Conservation (phyloP, 148 eudicot species). For the Silene uniflora region DNA sequence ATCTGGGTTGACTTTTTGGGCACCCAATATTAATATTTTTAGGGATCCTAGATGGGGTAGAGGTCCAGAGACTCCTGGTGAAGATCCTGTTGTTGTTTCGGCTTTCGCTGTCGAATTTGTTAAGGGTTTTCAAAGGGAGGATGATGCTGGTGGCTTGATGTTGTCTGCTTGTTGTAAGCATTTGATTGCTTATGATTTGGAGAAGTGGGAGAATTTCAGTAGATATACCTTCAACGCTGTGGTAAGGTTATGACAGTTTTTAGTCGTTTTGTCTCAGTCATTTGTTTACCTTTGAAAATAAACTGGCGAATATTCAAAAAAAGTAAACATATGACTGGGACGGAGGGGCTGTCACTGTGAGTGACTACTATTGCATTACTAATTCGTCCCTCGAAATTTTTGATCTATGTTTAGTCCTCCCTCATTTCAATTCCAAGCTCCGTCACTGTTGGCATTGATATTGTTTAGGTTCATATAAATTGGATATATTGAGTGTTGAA, state of each 20-base stretch:
- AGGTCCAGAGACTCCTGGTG: slow-evolving; percentile 97
- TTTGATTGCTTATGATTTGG: slow-evolving; percentile 91
- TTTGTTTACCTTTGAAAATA: neutral
- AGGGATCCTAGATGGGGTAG: slow-evolving; percentile 99
- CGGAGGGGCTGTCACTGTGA: neutral
- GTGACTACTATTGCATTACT: neutral
- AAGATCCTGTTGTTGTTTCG: slow-evolving; percentile 71
- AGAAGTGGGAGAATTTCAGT: slow-evolving; percentile 56
- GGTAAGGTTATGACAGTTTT: slow-evolving; percentile 32
- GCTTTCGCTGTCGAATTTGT: slow-evolving; percentile 63
- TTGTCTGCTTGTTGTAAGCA: slow-evolving; percentile 99
- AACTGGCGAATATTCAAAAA: no score
- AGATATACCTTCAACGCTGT: slow-evolving; percentile 87
- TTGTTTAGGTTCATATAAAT: no score
- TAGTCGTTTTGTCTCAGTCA: neutral
- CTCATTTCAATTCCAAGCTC: no score
- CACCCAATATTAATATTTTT: slow-evolving; percentile 80
- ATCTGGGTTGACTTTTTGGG: slow-evolving; percentile 93
- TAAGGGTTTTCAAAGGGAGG: slow-evolving; percentile 60
- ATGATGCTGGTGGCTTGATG: slow-evolving; percentile 45
- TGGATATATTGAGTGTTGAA: no score
- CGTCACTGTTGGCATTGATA: no score
- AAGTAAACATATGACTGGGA: neutral
- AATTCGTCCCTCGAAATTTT: no score
- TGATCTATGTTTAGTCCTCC: no score